Percentiles rank a stretch among this genome's conserved stretches.
These are phyloP conservation scores for Komagataella pastoris DNA, from an alignment of 805 yeast genomes.

Conservation along the genomic window DNA sequence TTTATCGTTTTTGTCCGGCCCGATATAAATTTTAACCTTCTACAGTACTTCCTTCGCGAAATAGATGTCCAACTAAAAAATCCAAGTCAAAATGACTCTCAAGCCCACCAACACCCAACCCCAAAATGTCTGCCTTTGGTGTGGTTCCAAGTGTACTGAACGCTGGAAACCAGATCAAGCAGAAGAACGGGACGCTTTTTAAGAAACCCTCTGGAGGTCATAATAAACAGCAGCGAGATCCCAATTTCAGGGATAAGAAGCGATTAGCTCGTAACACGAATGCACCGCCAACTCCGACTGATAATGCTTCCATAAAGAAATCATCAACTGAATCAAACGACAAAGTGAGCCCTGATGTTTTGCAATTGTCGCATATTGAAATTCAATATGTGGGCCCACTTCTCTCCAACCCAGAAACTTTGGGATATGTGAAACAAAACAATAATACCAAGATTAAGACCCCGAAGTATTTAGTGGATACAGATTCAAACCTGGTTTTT, in stretches of 20 bases:
- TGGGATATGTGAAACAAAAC: slow-evolving; percentile 13
- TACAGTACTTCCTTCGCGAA: background rate
- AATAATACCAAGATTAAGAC: slow-evolving; percentile 5
- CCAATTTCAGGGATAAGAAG: background rate
- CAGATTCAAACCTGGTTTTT: slow-evolving; percentile 21
- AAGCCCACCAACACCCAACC: background rate
- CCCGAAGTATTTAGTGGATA: slow-evolving; percentile 19
- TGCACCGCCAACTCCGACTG: background rate
- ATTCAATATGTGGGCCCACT: slow-evolving; percentile 17
- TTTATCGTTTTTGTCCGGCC: no score
- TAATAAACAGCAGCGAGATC: background rate
- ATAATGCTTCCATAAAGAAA: background rate
- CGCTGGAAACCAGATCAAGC: background rate
- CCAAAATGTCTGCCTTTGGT: background rate
- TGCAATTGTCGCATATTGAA: slow-evolving; percentile 7
- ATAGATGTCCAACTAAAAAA: background rate
- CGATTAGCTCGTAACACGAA: background rate
- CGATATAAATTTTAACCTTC: no score
- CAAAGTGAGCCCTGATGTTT: background rate
- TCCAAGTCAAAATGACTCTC: background rate
- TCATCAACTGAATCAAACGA: background rate
- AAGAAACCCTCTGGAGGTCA: background rate
- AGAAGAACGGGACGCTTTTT: background rate
- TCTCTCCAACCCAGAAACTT: slow-evolving; percentile 12
- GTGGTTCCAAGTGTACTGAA: background rate